These are phyloP conservation scores for Brassica nigra DNA, from an alignment of 345 rosid genomes.

Conservation along the genomic window DNA sequence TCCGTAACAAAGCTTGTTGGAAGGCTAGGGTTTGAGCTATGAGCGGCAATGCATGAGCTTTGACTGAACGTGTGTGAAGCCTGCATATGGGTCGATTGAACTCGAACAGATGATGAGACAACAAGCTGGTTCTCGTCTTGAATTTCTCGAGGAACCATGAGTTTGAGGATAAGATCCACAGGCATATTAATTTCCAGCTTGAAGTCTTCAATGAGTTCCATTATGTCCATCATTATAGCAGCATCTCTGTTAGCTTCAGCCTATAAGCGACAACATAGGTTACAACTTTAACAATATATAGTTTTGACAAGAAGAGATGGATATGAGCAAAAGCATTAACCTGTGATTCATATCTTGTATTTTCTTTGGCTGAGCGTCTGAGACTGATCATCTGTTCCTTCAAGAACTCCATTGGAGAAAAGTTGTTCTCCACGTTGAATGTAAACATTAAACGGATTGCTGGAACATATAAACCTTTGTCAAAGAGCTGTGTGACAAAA, in stretches of 20 bases:
- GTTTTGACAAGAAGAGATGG: constrained; percentile 5
- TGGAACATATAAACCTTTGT: not conserved
- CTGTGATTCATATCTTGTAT: constrained; percentile 15
- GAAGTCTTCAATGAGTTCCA: constrained; percentile 29
- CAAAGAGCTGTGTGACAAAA: constrained; percentile 10
- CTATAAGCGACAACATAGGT: constrained; percentile 23
- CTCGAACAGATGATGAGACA: constrained; percentile 6
- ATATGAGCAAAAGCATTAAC: constrained; percentile 12
- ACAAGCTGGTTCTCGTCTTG: not conserved
- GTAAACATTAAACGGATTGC: constrained; percentile 16
- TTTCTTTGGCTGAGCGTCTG: constrained; percentile 18
- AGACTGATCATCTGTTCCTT: constrained; percentile 23
- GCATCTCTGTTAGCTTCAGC: constrained; percentile 26
- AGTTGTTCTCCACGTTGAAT: constrained; percentile 17
- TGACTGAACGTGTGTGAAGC: constrained; percentile 15
- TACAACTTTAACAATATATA: constrained; percentile 2
- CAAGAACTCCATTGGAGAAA: constrained; percentile 15
- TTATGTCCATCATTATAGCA: constrained; percentile 28
- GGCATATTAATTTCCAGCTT: constrained; percentile 38
- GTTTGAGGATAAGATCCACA: constrained; percentile 23
- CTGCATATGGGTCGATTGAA: constrained; percentile 18
- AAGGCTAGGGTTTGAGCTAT: constrained; percentile 1
- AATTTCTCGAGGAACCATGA: constrained; percentile 28
- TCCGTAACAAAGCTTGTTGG: constrained; percentile 9
- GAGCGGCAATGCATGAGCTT: constrained; percentile 8